Base-by-base conservation (phyloP, 768 basidiomycete genomes). In the Piloderma croceum region DNA sequence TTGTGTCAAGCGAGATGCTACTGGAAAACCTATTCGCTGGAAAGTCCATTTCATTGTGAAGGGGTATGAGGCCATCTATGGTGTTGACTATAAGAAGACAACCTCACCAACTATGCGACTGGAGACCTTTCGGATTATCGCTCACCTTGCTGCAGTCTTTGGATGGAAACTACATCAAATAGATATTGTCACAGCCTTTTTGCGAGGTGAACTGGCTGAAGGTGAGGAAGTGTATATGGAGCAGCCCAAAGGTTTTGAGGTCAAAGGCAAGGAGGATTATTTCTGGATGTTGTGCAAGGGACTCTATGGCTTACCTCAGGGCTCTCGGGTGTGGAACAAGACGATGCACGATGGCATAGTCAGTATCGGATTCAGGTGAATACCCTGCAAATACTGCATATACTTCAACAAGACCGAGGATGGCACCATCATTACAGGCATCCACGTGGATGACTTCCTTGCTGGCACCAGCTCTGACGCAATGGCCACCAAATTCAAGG, bases 11-110 rank as follows among this genome's bases (percentile, higher is more conserved):
- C n/a, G n/a, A n/a, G n/a, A n/a, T n/a, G n/a, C n/a, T n/a, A n/a
- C n/a, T n/a, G n/a, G n/a, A n/a, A n/a, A n/a, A n/a, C 45, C 56
- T 0, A 42, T 51, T 0, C 38, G 57, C 11, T 59, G 57, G 45
- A 73, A 73, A 44, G 64, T 62, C 0, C 54, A 62, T 0, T 58
- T 65, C 19, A 67, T 76, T 1, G 62, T 68, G 19, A 59, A 65
- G 39, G 71, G 74, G 0, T 70, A 57, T 47, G 47, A 66, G 18
- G 69, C 71, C 38, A 47, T 64, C 0, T 63, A 53, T 20, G 71
- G 73, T 0, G 44, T 55, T 6, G 71, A 76, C 36, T 76, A 65
- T 42, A 56, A 50, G 0, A 58, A 64, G 25, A 70, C 69, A 0
- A 67, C 62, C 32, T 68, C 71, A 31, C 67, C 66, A 1, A 64